phyloP scores from a whole-genome alignment of 345 rosid genomes.

The Lepidium aucheri region DNA sequence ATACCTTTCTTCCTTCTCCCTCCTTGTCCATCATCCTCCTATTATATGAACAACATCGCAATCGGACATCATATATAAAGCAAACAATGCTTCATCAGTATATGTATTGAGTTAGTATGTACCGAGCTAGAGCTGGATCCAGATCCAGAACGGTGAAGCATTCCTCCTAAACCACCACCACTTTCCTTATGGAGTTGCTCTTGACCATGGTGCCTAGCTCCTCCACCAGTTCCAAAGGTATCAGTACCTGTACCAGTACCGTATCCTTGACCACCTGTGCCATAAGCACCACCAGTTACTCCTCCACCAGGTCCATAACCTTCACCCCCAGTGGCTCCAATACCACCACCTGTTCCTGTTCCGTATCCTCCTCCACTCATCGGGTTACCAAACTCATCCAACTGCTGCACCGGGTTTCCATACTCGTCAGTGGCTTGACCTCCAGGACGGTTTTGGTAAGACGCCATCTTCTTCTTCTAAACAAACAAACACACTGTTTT shows the following conservation, averaged over 20 bases:
- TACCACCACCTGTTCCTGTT: background rate
- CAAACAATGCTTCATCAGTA: too few relatives aligned
- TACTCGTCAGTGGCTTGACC: slow-evolving; percentile 34
- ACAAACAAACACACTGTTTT: background rate
- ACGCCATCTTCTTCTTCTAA: slow-evolving; percentile 17
- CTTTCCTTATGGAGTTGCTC: slow-evolving; percentile 17
- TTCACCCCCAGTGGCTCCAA: slow-evolving; percentile 11
- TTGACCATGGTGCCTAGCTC: slow-evolving; percentile 18
- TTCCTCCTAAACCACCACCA: slow-evolving; percentile 24
- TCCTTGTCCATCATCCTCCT: slow-evolving; percentile 68
- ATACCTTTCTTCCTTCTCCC: slow-evolving; percentile 68
- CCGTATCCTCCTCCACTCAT: slow-evolving; percentile 15
- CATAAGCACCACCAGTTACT: slow-evolving; percentile 17
- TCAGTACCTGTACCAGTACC: slow-evolving; percentile 11
- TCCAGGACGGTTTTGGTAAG: slow-evolving; percentile 28
- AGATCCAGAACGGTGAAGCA: slow-evolving; percentile 48
- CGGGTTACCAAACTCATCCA: slow-evolving; percentile 29
- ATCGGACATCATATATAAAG: too few relatives aligned
- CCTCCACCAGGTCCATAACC: slow-evolving; percentile 19
- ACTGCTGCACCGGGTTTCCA: slow-evolving; percentile 29
- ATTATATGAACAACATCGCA: too few relatives aligned
- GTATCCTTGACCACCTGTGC: slow-evolving; percentile 23
- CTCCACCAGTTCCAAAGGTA: slow-evolving; percentile 23
- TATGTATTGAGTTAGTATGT: background rate
- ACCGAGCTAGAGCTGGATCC: slow-evolving; percentile 54